Evolutionary conservation across 1,284 basidiomycete genomes (phyloP), one percentile per base, ranked within the genome.

Genomic region (Tilletia indica): DNA sequence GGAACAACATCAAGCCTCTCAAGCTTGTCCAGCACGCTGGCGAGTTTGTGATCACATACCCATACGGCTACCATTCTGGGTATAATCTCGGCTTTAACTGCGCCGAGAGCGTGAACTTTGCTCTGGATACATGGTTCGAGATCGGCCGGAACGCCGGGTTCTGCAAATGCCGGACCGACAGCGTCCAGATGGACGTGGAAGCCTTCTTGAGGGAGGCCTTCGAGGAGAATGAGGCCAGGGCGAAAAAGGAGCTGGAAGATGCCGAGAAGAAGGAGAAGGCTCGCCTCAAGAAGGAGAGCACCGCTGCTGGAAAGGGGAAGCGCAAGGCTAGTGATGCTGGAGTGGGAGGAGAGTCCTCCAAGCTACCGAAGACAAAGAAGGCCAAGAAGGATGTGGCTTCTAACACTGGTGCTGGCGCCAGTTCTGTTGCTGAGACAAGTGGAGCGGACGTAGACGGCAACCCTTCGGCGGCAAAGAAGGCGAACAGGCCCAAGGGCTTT

Each of bases 71-170:
- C 84, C 95, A 97, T 83, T 93, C 94, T 0, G 96, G 96, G 19
- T 98, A 97, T 88, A 99, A 99, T 82, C 87, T 98, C 49, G 97
- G 96, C 16, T 91, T 97, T 84, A 99, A 99, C 83, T 98, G 96
- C 80, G 96, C 96, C 2, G 97, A 99, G 86, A 94, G 92, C 76
- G 93, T 97, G 80, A 99, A 99, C 85, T 99, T 99, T 85, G 97
- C 97, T 0, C 87, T 98, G 36, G 93, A 97, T 25, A 92, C 91
- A 72, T 99, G 96, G 96, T 86, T 98, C 9, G 93, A 96, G 68
- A 86, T 96, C 31, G 96, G 94, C 34, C 79, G 80, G 69, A 74
- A 75, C 58, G 82, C 82, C 61, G 78, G 77, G 71, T 82, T 78
- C 51, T 83, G 82, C 73, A 77, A 81, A 48, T 84, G 82, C 68